These are phyloP conservation scores for Hygrophila difformis DNA, from an alignment of 257 asterid genomes.

Conservation along the genomic window DNA sequence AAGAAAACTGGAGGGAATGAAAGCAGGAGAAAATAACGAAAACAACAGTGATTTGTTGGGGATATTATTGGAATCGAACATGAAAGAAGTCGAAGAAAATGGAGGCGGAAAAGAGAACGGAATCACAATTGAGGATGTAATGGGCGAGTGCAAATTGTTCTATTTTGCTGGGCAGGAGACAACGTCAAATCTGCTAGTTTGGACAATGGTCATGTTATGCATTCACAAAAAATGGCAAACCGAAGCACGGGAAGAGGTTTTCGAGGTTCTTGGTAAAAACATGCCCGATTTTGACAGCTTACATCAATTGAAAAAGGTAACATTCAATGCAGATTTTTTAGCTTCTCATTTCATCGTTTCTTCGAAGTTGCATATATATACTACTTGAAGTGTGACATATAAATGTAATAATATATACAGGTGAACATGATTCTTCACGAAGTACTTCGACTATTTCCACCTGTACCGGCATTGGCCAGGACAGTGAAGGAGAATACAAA, in stretches of 20 bases:
- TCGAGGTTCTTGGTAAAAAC: slow-evolving; percentile 21
- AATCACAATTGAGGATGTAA: slow-evolving; percentile 30
- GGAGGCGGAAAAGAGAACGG: slow-evolving; percentile 19
- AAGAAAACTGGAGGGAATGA: slow-evolving; percentile 14
- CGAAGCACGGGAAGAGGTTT: slow-evolving; percentile 35
- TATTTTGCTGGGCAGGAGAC: slow-evolving; percentile 45
- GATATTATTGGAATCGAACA: slow-evolving; percentile 23
- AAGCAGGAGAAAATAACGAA: not conserved
- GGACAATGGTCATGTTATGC: slow-evolving; percentile 39
- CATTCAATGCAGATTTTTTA: too few relatives aligned
- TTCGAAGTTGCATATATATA: too few relatives aligned
- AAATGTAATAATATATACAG: too few relatives aligned
- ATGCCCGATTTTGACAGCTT: slow-evolving; percentile 30
- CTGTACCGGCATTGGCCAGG: too few relatives aligned
- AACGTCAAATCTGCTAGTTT: slow-evolving; percentile 26
- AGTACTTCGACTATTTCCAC: too few relatives aligned
- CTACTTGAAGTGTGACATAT: too few relatives aligned
- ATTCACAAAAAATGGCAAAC: slow-evolving; percentile 33
- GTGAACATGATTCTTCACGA: too few relatives aligned
- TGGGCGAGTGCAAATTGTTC: slow-evolving; percentile 35
- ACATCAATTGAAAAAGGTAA: slow-evolving; percentile 30
- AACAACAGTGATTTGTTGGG: slow-evolving; percentile 22
- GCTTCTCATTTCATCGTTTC: too few relatives aligned
- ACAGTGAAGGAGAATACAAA: too few relatives aligned
- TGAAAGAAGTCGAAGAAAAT: slow-evolving; percentile 19